These are phyloP conservation scores for Persicaria maculosa DNA, from an alignment of 148 eudicot species.

Conservation along the genomic window DNA sequence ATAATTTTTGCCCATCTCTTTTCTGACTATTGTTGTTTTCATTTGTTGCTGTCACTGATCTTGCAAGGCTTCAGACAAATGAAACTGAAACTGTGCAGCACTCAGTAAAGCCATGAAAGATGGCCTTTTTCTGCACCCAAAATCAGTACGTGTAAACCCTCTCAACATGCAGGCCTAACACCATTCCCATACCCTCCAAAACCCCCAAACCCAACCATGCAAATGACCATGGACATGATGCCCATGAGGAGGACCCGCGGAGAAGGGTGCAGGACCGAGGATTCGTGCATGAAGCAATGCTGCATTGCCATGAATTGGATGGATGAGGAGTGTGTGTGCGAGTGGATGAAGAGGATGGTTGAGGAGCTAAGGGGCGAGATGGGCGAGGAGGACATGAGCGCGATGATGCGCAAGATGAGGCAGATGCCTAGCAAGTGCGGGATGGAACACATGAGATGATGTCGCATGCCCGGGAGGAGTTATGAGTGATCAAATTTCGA, in stretches of 20 bases:
- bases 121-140: too few relatives aligned
- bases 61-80: too few relatives aligned
- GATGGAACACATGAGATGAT: slow-evolving; percentile 11
- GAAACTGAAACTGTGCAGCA: too few relatives aligned
- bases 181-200: too few relatives aligned
- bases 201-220: neutral
- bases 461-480: neutral
- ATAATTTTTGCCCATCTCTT: too few relatives aligned
- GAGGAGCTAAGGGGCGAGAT: slow-evolving; percentile 16
- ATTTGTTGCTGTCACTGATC: too few relatives aligned
- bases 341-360: slow-evolving; percentile 17
- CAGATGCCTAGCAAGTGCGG: slow-evolving; percentile 23
- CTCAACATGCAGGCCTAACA: too few relatives aligned
- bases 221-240: slow-evolving; percentile 7
- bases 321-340: slow-evolving; percentile 26
- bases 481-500: neutral
- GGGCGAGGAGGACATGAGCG: slow-evolving; percentile 17
- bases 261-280: slow-evolving; percentile 10
- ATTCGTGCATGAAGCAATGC: slow-evolving; percentile 21
- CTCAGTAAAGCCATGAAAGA: too few relatives aligned
- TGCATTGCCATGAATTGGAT: slow-evolving; percentile 25
- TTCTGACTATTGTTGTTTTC: too few relatives aligned
- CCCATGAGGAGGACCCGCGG: neutral
- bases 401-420: slow-evolving; percentile 21
- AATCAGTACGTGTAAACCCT: too few relatives aligned